phyloP scores from a whole-genome alignment of 164 flowering plant species.

The Tetracentron sinense region DNA sequence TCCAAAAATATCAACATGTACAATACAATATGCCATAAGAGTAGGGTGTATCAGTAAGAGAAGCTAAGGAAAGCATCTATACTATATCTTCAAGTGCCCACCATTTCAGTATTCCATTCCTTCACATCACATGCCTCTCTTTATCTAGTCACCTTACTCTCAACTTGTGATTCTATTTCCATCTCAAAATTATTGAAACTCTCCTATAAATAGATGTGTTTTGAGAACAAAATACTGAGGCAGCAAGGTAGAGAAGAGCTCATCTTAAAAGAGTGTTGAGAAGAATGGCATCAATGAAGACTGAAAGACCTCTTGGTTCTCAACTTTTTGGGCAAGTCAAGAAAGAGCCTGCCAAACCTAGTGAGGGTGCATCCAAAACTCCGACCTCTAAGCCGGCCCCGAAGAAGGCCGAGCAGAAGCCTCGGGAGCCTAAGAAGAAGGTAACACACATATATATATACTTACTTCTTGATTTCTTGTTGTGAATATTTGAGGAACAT shows the following conservation, averaged over 20 bases:
- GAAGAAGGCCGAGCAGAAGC: constrained; percentile 30
- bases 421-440: constrained; percentile 35
- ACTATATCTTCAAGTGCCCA: neutral
- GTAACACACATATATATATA: constrained; percentile 10
- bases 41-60: too few species aligned
- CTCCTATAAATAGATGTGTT: constrained; percentile 14
- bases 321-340: constrained; percentile 23
- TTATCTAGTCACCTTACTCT: neutral
- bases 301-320: constrained; percentile 37
- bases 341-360: constrained; percentile 28
- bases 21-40: too few species aligned
- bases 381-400: constrained; percentile 33
- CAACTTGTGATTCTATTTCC: constrained; percentile 11
- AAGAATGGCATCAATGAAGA: constrained; percentile 48
- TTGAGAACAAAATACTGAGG: constrained; percentile 9
- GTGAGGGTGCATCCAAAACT: constrained; percentile 17
- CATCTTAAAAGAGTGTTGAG: neutral
- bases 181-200: neutral
- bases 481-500: too few species aligned
- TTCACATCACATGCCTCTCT: neutral
- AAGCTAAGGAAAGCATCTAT: constrained; percentile 11
- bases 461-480: too few species aligned
- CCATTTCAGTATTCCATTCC: constrained; percentile 5
- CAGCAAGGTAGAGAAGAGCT: constrained; percentile 6
- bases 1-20: too few species aligned